Evolutionary conservation across 371 early-diverging fungal genomes (phyloP), one percentile per base, ranked within the genome.

Genomic region (Gilbertella persicaria): DNA sequence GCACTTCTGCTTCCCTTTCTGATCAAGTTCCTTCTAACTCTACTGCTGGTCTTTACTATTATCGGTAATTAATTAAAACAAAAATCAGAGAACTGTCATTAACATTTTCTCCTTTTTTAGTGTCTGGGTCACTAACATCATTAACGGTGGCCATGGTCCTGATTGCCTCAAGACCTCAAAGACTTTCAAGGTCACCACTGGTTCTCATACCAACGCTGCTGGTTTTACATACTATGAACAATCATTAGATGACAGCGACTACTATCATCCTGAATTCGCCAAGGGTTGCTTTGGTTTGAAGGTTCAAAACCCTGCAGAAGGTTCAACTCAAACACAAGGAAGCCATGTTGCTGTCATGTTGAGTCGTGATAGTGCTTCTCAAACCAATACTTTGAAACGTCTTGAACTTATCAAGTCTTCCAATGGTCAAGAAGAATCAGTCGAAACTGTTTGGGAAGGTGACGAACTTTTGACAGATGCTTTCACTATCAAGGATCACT

Each of bases 121-220:
- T 54, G 64, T 64, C 29, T 67, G 68, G 68, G 64, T 67, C 14
- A 67, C 68, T 33, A 67, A 67, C 54, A 46, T 60, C 51, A 58
- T 67, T 12, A 24, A 60, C 17, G 68, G 64, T 12, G 46, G 45
- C 36, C 68, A 67, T 37, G 68, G 68, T 23, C 68, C 68, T 28
- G 68, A 64, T 20, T 67, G 68, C 36, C 5, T 57, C 14, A 72
- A 82, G 56, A 61, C 66, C 53, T 74, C 81, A 53, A 61, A 60
- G 42, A 67, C 67, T 40, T 80, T 82, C 54, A 82, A 82, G 64
- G 78, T 77, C 19, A 66, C 78, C 40, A 50, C 64, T 14, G 77
- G 70, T 30, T 65, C 75, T 20, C 78, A 80, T 50, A 53, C 61
- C 26, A 82, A 82, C 45, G 78, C 67, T 25, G 67, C 66, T 45